phyloP scores from a whole-genome alignment of 352 stramenopile genomes.

The Globisporangium nunn region DNA sequence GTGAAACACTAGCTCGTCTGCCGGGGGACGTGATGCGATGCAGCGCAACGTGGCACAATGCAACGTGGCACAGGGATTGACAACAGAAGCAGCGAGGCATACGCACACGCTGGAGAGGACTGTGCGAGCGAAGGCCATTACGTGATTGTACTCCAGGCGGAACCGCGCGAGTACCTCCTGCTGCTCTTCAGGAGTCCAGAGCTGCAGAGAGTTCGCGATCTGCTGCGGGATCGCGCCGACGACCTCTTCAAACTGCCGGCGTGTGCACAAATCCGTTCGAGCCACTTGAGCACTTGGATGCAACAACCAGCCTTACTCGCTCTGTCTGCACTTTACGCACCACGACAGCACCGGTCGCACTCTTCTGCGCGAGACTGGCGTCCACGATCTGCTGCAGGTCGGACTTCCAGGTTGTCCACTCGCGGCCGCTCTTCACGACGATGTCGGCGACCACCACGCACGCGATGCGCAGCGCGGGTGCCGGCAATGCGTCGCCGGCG shows the following conservation, averaged over 20 bases:
- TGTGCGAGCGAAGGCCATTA: constrained; percentile 32
- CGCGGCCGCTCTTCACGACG: constrained; percentile 33
- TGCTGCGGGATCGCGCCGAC: constrained; percentile 42
- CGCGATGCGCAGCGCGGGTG: constrained; percentile 26
- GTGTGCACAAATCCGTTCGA: neutral
- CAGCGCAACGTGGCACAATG: neutral
- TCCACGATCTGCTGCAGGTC: constrained; percentile 43
- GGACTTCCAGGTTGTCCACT: constrained; percentile 38
- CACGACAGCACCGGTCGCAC: constrained; percentile 23
- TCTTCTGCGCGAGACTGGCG: constrained; percentile 24
- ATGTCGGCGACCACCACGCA: constrained; percentile 44
- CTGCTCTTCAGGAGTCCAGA: constrained; percentile 21
- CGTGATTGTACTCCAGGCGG: constrained; percentile 28
- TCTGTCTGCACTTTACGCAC: constrained; percentile 11
- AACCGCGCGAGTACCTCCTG: constrained; percentile 24
- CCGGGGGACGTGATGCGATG: neutral
- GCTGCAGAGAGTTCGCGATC: constrained; percentile 20
- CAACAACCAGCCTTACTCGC: neutral
- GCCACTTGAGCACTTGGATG: too few relatives aligned
- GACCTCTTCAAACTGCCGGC: constrained; percentile 31
- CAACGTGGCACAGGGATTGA: neutral
- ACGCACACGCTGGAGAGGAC: constrained; percentile 40
- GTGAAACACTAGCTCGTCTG: constrained; percentile 4
- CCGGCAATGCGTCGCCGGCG: constrained; percentile 13
- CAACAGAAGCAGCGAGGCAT: too few relatives aligned